Conservation (phyloP, 2,329 filamentous ascomycete genomes). For the Aspergillus quadrilineatus region DNA sequence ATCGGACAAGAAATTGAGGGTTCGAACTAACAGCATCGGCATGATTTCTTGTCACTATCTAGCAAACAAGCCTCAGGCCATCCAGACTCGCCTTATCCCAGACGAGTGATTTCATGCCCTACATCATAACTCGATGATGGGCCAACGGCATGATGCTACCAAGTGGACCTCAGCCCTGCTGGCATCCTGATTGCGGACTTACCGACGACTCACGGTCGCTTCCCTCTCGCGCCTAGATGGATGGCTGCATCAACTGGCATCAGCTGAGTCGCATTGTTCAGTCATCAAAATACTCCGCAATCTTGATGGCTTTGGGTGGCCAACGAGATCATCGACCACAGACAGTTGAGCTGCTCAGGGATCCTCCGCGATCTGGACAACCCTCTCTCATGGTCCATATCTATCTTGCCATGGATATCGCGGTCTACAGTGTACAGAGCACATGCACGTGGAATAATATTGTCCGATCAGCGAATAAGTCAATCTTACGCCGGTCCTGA, state of each 20-base stretch:
- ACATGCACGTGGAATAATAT: not conserved
- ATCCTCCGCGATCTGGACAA: too few relatives aligned
- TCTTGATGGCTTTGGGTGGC: not conserved
- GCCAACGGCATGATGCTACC: not conserved
- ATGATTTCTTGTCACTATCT: not conserved
- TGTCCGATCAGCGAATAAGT: not conserved
- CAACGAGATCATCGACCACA: not conserved
- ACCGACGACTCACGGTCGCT: not conserved
- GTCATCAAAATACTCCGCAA: not conserved
- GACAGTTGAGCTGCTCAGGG: too few relatives aligned
- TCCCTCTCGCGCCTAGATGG: not conserved
- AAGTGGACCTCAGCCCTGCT: conserved; percentile 1
- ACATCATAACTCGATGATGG: not conserved
- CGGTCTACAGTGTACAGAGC: too few relatives aligned
- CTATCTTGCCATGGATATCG: not conserved
- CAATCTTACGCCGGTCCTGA: not conserved
- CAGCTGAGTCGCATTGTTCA: not conserved
- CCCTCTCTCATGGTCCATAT: not conserved
- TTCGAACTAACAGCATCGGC: not conserved
- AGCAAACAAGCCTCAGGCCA: not conserved
- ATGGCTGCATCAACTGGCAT: not conserved
- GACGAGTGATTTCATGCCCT: not conserved
- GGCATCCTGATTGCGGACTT: not conserved
- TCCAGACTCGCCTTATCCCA: not conserved
- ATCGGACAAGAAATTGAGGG: not conserved